Evolutionary conservation across 129 eudicot genomes (phyloP).

Genomic region (Saposhnikovia divaricata): DNA sequence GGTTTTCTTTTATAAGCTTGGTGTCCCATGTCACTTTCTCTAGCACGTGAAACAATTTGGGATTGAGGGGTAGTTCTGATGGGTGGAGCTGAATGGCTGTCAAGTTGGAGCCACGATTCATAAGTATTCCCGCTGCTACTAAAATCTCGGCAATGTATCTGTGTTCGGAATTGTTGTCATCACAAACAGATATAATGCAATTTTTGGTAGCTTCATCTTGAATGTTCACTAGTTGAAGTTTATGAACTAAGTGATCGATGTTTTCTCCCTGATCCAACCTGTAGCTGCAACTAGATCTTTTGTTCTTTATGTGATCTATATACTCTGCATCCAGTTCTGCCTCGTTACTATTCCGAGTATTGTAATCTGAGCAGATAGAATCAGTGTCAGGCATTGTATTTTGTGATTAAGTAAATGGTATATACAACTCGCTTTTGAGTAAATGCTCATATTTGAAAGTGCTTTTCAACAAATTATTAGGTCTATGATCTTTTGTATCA

Average conservation of each 20-base stretch:
- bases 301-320: constrained; percentile 24
- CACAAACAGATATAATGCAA: constrained; percentile 18
- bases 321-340: constrained; percentile 39
- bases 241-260: constrained; percentile 36
- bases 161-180: constrained; percentile 35
- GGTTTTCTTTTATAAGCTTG: constrained; percentile 17
- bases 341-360: constrained; percentile 33
- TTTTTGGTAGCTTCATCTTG: constrained; percentile 29
- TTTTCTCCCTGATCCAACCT: constrained; percentile 26
- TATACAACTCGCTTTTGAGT: neutral
- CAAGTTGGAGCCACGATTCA: constrained; percentile 29
- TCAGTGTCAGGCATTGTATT: constrained; percentile 8
- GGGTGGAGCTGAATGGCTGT: constrained; percentile 34
- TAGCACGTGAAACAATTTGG: constrained; percentile 59
- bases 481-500: neutral
- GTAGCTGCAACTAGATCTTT: constrained; percentile 19
- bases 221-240: constrained; percentile 29
- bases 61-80: constrained; percentile 49
- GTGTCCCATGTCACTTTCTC: constrained; percentile 51
- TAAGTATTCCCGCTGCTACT: constrained; percentile 53
- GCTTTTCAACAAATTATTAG: neutral
- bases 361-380: constrained; percentile 35
- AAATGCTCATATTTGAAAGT: neutral
- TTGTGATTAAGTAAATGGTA: neutral
- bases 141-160: constrained; percentile 55